Percentiles rank a stretch among this genome's conserved stretches.
phyloP scores from a whole-genome alignment of 768 basidiomycete species.

The Phlebiopsis gigantea region DNA sequence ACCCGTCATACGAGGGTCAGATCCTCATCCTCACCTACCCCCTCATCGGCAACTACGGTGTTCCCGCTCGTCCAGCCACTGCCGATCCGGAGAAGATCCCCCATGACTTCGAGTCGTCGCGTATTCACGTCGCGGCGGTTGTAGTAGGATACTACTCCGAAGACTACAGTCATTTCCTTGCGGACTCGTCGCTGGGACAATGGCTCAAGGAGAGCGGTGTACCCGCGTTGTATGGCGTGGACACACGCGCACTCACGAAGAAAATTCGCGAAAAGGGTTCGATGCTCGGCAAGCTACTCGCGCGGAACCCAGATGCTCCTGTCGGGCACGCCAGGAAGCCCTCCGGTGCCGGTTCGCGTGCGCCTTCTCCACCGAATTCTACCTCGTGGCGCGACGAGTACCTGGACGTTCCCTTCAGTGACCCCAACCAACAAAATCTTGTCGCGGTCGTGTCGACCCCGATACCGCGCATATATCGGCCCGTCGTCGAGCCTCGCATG shows the following conservation, averaged over 20 bases:
- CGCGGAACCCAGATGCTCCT: constrained; percentile 46
- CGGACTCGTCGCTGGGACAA: constrained; percentile 75
- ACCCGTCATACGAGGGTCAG: constrained; percentile 97
- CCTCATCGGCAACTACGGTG: constrained; percentile 95
- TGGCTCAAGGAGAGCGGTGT: constrained; percentile 96
- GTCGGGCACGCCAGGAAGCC: constrained; percentile 9
- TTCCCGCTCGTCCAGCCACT: constrained; percentile 62
- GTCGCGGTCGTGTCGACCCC: constrained; percentile 84
- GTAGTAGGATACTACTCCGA: constrained; percentile 92
- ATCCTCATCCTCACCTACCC: constrained; percentile 98
- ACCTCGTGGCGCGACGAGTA: constrained; percentile 81
- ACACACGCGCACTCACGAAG: constrained; percentile 96
- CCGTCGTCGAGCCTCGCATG: constrained; percentile 45
- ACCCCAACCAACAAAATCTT: constrained; percentile 87
- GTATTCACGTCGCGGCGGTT: constrained; percentile 90
- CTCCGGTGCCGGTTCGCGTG: constrained; percentile 38
- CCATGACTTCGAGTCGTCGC: constrained; percentile 85
- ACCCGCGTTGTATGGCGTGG: constrained; percentile 93
- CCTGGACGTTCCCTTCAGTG: constrained; percentile 73
- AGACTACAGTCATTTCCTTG: constrained; percentile 93
- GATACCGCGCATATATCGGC: constrained; percentile 62
- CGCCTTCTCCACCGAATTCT: constrained; percentile 48
- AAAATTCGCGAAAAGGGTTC: constrained; percentile 92
- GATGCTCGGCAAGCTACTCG: constrained; percentile 82
- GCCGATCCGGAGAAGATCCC: constrained; percentile 50